Percentiles rank a stretch among this genome's conserved stretches.
Evolutionary conservation across 2,329 filamentous ascomycete genomes (phyloP).

Genomic region (Colletotrichum sp.): DNA sequence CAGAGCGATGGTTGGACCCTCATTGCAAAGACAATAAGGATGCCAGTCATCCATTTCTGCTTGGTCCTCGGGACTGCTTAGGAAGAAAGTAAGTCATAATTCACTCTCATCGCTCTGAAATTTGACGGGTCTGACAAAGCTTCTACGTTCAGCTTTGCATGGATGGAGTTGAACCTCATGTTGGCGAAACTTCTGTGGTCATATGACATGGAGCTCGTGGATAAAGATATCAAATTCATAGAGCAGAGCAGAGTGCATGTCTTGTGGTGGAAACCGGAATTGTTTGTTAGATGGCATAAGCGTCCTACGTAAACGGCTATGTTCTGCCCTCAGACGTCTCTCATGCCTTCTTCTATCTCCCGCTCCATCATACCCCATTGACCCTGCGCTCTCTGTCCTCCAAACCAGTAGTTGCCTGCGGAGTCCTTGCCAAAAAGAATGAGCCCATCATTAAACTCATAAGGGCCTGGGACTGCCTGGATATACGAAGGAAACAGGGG

Average conservation of each 20-base stretch:
- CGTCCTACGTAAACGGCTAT: neutral
- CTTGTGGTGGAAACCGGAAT: neutral
- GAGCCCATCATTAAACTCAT: slow-evolving; percentile 23
- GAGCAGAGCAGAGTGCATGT: neutral
- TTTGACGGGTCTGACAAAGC: neutral
- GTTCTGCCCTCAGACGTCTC: neutral
- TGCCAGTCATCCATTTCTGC: neutral
- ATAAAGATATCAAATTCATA: neutral
- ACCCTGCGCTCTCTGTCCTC: slow-evolving; percentile 21
- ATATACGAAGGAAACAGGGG: slow-evolving; percentile 23
- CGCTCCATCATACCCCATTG: slow-evolving; percentile 27
- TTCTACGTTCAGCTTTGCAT: neutral
- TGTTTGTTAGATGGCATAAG: neutral
- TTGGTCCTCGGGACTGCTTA: neutral
- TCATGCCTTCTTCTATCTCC: neutral
- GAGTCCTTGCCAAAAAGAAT: slow-evolving; percentile 34
- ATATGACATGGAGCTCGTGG: neutral
- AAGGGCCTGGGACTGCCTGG: slow-evolving; percentile 6
- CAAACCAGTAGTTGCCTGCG: slow-evolving; percentile 35
- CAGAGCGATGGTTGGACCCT: neutral
- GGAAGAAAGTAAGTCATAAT: neutral
- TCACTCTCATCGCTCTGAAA: neutral
- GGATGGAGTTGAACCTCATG: neutral
- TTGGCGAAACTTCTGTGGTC: neutral
- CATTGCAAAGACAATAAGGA: neutral